Evolutionary conservation across 371 early-diverging fungal genomes (phyloP), one percentile per base, ranked within the genome.

Genomic region (Capillidium rhysosporum): DNA sequence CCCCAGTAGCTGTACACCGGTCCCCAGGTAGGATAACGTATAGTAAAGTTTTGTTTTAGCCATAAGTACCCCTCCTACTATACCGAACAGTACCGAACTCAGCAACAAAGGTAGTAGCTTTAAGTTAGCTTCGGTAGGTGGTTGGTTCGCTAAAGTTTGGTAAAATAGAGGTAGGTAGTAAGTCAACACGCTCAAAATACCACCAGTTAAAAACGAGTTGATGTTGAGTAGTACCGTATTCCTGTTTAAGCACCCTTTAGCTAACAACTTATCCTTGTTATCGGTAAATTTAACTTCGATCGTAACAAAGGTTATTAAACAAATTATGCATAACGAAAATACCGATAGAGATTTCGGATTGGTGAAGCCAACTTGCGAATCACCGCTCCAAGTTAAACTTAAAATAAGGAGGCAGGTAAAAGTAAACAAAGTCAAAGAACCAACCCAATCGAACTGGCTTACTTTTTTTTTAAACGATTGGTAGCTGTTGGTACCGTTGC

Each of bases 361-460:
- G 2, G 59, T 59, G 40, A 60, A 51, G 74, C 77, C 76, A 1
- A 72, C 58, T 38, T 69, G 72, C 12, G 61, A 51, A 31, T 47
- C 47, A 20, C 88, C 88, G 31, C 81, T 85, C 69, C 79, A 70
- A 12, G 76, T 69, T 4, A 82, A 69, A 3, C 82, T 79, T 23
- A 84, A 54, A 46, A 67, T 28, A 16, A 59, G 24, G 0, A 66
- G 30, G 12, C 4, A 34, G 34, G 34, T 34, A 12, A 34, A 34
- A 12, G 34, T 34, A 12, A 34, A 34, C 34, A 34, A 34, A 4
- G 34, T 12, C 34, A 34, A 34, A 0, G 69, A 59, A 9, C 67
- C 65, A 1, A 51, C 10, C 49, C 47, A 63, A 56, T 67, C 67
- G 14, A 67, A 49, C 18, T 60, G 38, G 47, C 55, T 58, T 28